Percentiles rank a stretch among this genome's conserved stretches.
Conservation (phyloP, 202 grass and related monocot species). For the Schoenoplectus tabernaemontani region DNA sequence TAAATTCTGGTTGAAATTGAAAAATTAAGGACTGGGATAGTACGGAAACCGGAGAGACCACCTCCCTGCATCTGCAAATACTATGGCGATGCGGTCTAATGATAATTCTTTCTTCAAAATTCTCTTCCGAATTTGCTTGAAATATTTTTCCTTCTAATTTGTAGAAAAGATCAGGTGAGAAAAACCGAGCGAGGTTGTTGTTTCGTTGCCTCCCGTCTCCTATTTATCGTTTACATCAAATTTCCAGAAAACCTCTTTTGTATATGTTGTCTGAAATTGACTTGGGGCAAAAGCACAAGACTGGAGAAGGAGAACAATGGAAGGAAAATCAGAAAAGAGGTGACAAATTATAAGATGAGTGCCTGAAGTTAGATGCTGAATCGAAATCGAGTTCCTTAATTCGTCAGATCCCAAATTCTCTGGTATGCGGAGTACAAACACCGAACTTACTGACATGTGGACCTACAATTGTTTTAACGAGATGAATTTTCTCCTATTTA, state of each 20-base stretch:
- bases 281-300: constrained; percentile 6
- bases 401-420: neutral
- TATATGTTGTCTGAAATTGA: neutral
- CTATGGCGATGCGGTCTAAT: neutral
- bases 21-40: neutral
- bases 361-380: no score
- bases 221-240: neutral
- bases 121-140: neutral
- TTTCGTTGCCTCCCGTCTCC: neutral
- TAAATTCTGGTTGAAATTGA: neutral
- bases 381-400: neutral
- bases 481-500: no score
- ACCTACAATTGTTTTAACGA: no score
- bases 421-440: neutral
- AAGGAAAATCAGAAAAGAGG: neutral
- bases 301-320: neutral
- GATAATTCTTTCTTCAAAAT: neutral
- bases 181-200: neutral
- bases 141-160: neutral
- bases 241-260: neutral
- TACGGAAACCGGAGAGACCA: constrained; percentile 95
- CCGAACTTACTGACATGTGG: neutral
- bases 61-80: constrained; percentile 45
- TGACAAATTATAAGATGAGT: neutral
- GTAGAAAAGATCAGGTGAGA: neutral